A percentile compares a stretch with the other conserved stretches of the same genome.
Conservation (phyloP, 495 filamentous ascomycete genomes). For the Sphaerosporella brunnea region DNA sequence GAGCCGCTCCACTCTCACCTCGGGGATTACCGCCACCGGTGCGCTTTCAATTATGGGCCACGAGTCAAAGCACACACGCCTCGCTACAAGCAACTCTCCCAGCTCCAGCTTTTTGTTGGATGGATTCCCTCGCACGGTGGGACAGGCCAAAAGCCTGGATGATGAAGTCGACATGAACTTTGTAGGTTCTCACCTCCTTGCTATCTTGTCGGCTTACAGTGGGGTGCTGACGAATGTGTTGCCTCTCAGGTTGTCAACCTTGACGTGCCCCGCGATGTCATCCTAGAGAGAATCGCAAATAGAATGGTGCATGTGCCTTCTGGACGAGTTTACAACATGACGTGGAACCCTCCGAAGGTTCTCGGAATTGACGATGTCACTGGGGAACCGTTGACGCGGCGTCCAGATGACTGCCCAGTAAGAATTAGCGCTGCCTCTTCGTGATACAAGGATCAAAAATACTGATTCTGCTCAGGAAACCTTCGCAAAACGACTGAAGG, state of each 20-base stretch:
- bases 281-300: slow-evolving; percentile 71
- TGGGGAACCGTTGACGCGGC: slow-evolving; percentile 65
- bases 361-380: slow-evolving; percentile 77
- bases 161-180: slow-evolving; percentile 76
- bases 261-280: slow-evolving; percentile 45
- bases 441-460: not conserved
- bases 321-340: slow-evolving; percentile 82
- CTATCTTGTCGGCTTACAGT: too few relatives aligned
- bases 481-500: slow-evolving; percentile 58
- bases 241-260: slow-evolving; percentile 21
- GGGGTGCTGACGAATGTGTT: not conserved
- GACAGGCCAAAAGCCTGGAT: slow-evolving; percentile 62
- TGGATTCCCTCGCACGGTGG: slow-evolving; percentile 78
- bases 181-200: slow-evolving; percentile 49
- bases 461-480: slow-evolving; percentile 42
- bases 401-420: slow-evolving; percentile 54
- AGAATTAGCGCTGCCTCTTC: not conserved
- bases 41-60: slow-evolving; percentile 15
- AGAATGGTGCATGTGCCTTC: slow-evolving; percentile 90
- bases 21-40: slow-evolving; percentile 25
- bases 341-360: slow-evolving; percentile 70
- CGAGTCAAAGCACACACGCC: slow-evolving; percentile 12
- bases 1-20: slow-evolving; percentile 23
- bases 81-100: slow-evolving; percentile 43
- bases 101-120: slow-evolving; percentile 84